A percentile compares a stretch with the other conserved stretches of the same genome.
These are phyloP conservation scores for Diaporthe citriasiana DNA, from an alignment of 2,329 filamentous ascomycete genomes.

Conservation along the genomic window DNA sequence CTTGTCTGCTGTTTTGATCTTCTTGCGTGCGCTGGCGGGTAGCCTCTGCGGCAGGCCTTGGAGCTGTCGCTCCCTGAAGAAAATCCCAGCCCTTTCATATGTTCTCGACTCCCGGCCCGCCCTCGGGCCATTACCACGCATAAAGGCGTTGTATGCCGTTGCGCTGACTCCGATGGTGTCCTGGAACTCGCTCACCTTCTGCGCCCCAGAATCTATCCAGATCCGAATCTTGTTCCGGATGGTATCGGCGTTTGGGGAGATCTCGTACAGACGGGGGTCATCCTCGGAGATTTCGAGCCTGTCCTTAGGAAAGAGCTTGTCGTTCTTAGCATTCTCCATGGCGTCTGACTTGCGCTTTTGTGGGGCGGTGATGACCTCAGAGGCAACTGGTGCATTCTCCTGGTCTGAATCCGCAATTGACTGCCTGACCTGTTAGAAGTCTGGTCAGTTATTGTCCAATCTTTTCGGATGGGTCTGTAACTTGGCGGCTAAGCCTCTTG, in stretches of 20 bases:
- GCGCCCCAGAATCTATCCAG: constrained; percentile 63
- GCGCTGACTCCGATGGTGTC: constrained; percentile 60
- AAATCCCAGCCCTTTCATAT: constrained; percentile 54
- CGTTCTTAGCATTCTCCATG: constrained; percentile 7
- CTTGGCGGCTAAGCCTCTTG: not conserved
- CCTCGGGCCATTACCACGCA: constrained; percentile 60
- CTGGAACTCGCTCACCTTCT: constrained; percentile 65
- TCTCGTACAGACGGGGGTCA: constrained; percentile 26
- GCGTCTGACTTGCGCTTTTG: constrained; percentile 35
- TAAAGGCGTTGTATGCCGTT: constrained; percentile 58
- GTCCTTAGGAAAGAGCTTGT: constrained; percentile 28
- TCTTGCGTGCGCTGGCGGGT: constrained; percentile 34
- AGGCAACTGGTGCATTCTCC: not conserved
- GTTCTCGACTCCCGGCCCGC: constrained; percentile 53
- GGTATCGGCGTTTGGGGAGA: constrained; percentile 35
- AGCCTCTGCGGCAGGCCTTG: constrained; percentile 58
- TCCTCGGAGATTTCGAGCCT: constrained; percentile 22
- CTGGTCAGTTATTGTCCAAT: not conserved
- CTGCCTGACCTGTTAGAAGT: not conserved
- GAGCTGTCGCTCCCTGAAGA: constrained; percentile 66
- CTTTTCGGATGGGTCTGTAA: not conserved
- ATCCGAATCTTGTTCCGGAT: constrained; percentile 51
- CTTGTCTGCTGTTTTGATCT: constrained; percentile 9
- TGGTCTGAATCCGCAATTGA: not conserved
- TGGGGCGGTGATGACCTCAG: not conserved